A percentile compares a stretch with the other conserved stretches of the same genome.
Conservation (phyloP, 2,329 filamentous ascomycete genomes). For the Diaporthe aspalathi region DNA sequence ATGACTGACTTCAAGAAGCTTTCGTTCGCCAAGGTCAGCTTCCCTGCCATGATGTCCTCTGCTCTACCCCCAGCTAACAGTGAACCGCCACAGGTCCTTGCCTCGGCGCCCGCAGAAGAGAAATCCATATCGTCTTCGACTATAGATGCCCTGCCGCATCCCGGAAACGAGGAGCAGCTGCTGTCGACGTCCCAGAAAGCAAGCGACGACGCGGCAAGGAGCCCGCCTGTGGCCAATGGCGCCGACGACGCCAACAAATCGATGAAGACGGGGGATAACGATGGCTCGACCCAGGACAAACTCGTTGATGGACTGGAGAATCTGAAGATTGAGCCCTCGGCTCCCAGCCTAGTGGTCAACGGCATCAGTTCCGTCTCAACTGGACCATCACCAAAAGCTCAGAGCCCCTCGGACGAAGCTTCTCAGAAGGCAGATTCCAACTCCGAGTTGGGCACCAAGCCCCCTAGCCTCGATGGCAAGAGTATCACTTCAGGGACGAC, state of each 20-base stretch:
- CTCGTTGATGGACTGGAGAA: constrained; percentile 47
- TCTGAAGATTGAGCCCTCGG: constrained; percentile 47
- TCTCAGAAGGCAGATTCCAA: constrained; percentile 71
- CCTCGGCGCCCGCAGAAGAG: constrained; percentile 47
- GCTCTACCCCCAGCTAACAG: constrained; percentile 29
- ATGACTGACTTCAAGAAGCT: constrained; percentile 65
- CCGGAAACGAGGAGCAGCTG: not conserved
- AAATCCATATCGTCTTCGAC: constrained; percentile 49
- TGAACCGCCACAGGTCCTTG: constrained; percentile 39
- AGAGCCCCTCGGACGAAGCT: constrained; percentile 64
- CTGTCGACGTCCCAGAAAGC: constrained; percentile 18
- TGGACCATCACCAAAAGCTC: constrained; percentile 51
- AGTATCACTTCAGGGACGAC: constrained; percentile 94
- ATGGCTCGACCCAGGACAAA: constrained; percentile 38
- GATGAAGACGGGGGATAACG: constrained; percentile 21
- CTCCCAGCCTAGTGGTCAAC: constrained; percentile 60
- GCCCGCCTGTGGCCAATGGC: constrained; percentile 4
- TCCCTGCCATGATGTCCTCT: not conserved
- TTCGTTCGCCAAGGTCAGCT: constrained; percentile 80
- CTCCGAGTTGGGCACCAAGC: constrained; percentile 79
- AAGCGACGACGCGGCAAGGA: not conserved
- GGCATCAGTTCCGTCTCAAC: constrained; percentile 56
- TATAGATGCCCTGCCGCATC: constrained; percentile 19
- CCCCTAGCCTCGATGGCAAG: constrained; percentile 91
- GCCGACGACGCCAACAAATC: not conserved